Conservation (phyloP, 176 grass and related monocot genomes). For the Guadua angustifolia region DNA sequence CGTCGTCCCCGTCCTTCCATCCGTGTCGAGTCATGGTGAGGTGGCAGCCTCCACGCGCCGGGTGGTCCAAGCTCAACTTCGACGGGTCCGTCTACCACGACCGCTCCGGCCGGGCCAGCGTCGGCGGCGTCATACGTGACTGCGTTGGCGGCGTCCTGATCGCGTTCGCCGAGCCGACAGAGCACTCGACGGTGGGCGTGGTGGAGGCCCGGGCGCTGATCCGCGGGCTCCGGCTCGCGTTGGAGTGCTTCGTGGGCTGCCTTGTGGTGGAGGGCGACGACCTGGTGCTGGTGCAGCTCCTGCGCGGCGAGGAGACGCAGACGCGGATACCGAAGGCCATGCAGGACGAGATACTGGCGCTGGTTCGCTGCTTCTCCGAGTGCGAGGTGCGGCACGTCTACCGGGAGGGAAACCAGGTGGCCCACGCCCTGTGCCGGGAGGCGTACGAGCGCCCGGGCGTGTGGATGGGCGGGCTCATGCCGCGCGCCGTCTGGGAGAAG, state of each 20-base stretch:
- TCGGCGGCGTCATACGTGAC: neutral
- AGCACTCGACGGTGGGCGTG: neutral
- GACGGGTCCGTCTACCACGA: neutral
- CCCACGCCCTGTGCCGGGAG: neutral
- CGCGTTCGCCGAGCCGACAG: neutral
- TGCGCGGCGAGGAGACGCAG: neutral
- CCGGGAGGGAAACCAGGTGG: slow-evolving; percentile 12
- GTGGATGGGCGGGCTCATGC: neutral
- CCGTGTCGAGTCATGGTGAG: neutral
- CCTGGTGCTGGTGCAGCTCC: slow-evolving; percentile 4
- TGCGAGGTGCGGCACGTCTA: neutral
- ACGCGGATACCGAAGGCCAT: neutral
- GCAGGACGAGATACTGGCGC: neutral
- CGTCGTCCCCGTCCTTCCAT: neutral
- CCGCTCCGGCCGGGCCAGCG: neutral
- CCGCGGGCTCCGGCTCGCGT: neutral
- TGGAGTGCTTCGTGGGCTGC: neutral
- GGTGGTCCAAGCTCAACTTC: neutral
- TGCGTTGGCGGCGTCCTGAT: neutral
- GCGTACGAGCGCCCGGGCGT: neutral
- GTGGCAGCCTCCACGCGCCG: neutral
- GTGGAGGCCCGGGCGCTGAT: slow-evolving; percentile 16
- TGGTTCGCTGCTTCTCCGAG: neutral
- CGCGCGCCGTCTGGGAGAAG: neutral
- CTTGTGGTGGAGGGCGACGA: slow-evolving; percentile 31